Evolutionary conservation across 2,329 filamentous ascomycete species (phyloP), one percentile per base, ranked within the genome.

Genomic region (Apiospora kogelbergensis): DNA sequence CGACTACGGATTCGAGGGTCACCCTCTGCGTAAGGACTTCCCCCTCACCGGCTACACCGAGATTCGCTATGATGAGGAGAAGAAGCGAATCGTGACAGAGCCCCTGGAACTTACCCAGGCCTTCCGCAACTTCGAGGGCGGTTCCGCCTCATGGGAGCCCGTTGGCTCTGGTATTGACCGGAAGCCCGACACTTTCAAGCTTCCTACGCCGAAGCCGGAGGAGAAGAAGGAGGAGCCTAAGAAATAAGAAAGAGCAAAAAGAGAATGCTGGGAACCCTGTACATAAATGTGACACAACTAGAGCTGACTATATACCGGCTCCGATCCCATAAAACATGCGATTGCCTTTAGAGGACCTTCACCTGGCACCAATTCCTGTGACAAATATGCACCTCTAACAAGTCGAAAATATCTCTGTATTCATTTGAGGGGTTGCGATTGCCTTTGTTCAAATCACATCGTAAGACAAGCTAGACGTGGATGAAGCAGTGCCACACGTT

Each of bases 71-170:
- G 96, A 99, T 75, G 96, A 99, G 84, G 97, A 99, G 88, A 99
- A 98, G 93, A 99, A 99, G 90, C 90, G 96, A 72, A 98, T 99
- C 79, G 95, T 99, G 71, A 95, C 97, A 41, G 97, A 99, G 86
- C 96, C 97, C 48, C 86, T 99, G 65, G 96, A 99, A 85, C 88
- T 99, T 82, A 98, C 96, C 17, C 96, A 99, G 83, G 96, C 97
- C 9, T 99, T 97, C 90, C 91, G 96, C 76, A 98, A 99, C 85
- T 99, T 99, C 78, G 95, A 98, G 84, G 94, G 95, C 71, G 94
- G 94, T 68, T 90, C 90, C 63, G 90, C 90, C 73, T 88, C 88
- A 17, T 91, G 89, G 89, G 89, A 90, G 84, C 89, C 87, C 73
- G 82, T 91, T 72, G 89, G 87, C 70, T 73, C 88, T 71, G 95